Evolutionary conservation across 352 stramenopile species (phyloP).

Genomic region (Phytophthora pistaciae): DNA sequence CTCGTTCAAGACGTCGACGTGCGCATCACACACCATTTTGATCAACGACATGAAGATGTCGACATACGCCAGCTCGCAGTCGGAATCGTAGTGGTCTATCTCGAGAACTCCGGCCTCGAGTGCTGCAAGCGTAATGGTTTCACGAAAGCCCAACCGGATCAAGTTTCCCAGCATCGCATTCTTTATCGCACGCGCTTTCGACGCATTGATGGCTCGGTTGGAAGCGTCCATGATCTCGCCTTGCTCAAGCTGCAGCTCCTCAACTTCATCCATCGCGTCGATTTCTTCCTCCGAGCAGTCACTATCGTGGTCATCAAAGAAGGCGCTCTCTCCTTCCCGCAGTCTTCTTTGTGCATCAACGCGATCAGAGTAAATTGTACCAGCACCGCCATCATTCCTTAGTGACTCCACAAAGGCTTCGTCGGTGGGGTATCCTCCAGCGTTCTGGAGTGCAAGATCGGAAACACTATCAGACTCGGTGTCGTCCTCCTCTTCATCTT

Average conservation of each 20-base stretch:
- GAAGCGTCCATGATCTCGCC: slow-evolving; percentile 48
- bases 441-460: slow-evolving; percentile 7
- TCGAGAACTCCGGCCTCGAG: slow-evolving; percentile 71
- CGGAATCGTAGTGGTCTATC: slow-evolving; percentile 72
- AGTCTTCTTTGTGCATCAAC: background rate
- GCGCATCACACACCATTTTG: slow-evolving; percentile 81
- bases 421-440: slow-evolving; percentile 12
- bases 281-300: background rate
- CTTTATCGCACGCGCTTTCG: slow-evolving; percentile 68
- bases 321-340: slow-evolving; percentile 5
- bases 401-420: slow-evolving; percentile 14
- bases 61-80: slow-evolving; percentile 83
- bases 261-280: slow-evolving; percentile 6
- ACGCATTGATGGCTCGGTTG: slow-evolving; percentile 67
- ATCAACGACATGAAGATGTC: slow-evolving; percentile 84
- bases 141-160: slow-evolving; percentile 54
- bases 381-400: background rate
- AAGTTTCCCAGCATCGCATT: slow-evolving; percentile 66
- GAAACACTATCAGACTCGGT: slow-evolving; percentile 24
- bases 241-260: slow-evolving; percentile 27
- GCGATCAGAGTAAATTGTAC: background rate
- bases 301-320: background rate
- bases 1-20: slow-evolving; percentile 54
- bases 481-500: slow-evolving; percentile 18
- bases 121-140: slow-evolving; percentile 49